A percentile compares a stretch with the other conserved stretches of the same genome.
Evolutionary conservation across 1,284 basidiomycete species (phyloP).

Genomic region (Ceratobasidium sp.): DNA sequence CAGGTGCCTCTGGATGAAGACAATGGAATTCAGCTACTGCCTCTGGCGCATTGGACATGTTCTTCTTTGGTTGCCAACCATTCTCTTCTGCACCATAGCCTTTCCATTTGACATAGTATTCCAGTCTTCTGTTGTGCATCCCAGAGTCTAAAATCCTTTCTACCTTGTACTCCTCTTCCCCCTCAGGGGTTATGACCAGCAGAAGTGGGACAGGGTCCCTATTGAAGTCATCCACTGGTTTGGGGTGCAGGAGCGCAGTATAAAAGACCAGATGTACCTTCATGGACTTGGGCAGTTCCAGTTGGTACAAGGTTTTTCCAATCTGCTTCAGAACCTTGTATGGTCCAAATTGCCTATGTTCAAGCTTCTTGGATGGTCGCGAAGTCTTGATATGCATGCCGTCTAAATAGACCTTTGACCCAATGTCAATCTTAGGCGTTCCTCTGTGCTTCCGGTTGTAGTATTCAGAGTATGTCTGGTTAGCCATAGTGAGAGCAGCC

Average conservation of each 20-base stretch:
- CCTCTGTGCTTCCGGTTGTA: neutral
- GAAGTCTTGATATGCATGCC: slow-evolving; percentile 50
- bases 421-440: slow-evolving; percentile 43
- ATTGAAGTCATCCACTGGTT: neutral
- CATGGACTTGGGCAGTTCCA: slow-evolving; percentile 51
- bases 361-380: slow-evolving; percentile 53
- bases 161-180: slow-evolving; percentile 48
- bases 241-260: slow-evolving; percentile 50
- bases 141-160: slow-evolving; percentile 48
- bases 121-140: neutral
- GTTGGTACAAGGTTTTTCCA: slow-evolving; percentile 44
- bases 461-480: slow-evolving; percentile 3
- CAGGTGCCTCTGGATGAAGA: neutral
- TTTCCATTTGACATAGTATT: slow-evolving; percentile 18
- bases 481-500: slow-evolving; percentile 13
- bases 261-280: slow-evolving; percentile 56
- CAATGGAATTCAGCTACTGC: no score
- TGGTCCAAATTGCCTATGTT: slow-evolving; percentile 49
- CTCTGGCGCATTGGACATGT: no score
- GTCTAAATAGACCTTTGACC: slow-evolving; percentile 52
- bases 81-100: no score
- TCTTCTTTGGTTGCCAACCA: no score
- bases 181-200: slow-evolving; percentile 44
- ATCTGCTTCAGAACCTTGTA: slow-evolving; percentile 50
- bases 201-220: neutral